Conservation (phyloP, 2,329 filamentous ascomycete genomes). For the Fusarium burgessii region DNA sequence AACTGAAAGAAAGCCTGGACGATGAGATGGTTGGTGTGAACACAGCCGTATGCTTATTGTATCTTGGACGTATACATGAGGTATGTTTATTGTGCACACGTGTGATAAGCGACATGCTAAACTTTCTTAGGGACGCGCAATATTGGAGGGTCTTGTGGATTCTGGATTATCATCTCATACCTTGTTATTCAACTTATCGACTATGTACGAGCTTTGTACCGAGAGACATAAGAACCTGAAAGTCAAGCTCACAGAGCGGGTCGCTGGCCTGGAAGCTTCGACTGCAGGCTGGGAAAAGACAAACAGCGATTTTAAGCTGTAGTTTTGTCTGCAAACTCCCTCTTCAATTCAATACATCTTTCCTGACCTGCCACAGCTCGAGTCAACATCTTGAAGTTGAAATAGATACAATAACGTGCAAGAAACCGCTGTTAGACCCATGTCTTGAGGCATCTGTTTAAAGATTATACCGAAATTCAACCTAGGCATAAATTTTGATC, state of each 20-base stretch:
- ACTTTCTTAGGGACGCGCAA: conserved; percentile 66
- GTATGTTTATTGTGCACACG: conserved; percentile 55
- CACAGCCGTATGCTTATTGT: conserved; percentile 84
- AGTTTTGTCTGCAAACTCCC: not conserved
- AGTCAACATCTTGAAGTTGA: too few relatives aligned
- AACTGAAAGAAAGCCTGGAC: conserved; percentile 55
- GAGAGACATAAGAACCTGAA: conserved; percentile 81
- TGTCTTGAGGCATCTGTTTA: too few relatives aligned
- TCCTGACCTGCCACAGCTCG: not conserved
- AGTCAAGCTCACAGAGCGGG: conserved; percentile 74
- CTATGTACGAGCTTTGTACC: conserved; percentile 91
- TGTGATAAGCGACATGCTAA: conserved; percentile 17
- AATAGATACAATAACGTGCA: fast-evolving
- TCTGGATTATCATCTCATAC: conserved; percentile 77
- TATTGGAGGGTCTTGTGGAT: conserved; percentile 75
- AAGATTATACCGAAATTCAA: not conserved
- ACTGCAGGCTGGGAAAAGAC: conserved; percentile 76
- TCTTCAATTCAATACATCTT: not conserved
- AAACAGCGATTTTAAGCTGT: conserved; percentile 83
- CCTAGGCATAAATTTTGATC: not conserved
- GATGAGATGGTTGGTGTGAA: conserved; percentile 85
- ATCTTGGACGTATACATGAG: conserved; percentile 80
- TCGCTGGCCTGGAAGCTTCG: conserved; percentile 70
- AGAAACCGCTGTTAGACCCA: not conserved
- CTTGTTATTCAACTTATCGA: conserved; percentile 88